phyloP scores from a whole-genome alignment of 2,329 filamentous ascomycete species.

The Phoma sp. region DNA sequence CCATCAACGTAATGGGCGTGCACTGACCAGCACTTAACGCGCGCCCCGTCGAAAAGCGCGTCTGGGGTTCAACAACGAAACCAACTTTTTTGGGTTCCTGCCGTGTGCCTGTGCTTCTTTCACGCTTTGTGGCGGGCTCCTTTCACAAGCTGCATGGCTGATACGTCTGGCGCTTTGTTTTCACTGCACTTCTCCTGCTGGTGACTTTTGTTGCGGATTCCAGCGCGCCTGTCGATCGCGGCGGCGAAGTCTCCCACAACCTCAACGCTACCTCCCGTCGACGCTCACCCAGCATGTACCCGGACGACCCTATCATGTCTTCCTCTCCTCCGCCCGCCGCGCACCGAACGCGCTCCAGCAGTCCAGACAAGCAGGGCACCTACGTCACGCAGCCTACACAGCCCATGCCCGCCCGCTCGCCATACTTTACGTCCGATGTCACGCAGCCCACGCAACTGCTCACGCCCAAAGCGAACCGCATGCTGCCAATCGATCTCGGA shows the following conservation, averaged over 20 bases:
- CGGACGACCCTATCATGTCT: slow-evolving; percentile 41
- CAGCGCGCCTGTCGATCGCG: slow-evolving; percentile 8
- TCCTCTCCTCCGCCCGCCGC: slow-evolving; percentile 37
- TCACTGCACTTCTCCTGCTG: not conserved
- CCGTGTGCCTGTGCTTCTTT: not conserved
- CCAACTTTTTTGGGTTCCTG: not conserved
- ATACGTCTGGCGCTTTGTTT: slow-evolving; percentile 1
- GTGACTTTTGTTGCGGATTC: slow-evolving; percentile 1
- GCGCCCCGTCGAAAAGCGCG: slow-evolving; percentile 16
- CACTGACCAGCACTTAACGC: slow-evolving; percentile 18
- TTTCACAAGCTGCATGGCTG: not conserved
- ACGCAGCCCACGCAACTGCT: slow-evolving; percentile 67
- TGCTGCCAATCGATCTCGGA: slow-evolving; percentile 19
- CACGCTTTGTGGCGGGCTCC: not conserved
- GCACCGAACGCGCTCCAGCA: slow-evolving; percentile 40
- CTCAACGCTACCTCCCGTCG: not conserved
- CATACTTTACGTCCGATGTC: slow-evolving; percentile 50
- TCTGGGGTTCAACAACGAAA: slow-evolving; percentile 8
- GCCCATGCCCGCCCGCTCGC: slow-evolving; percentile 35
- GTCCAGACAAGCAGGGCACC: slow-evolving; percentile 58
- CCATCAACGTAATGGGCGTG: slow-evolving; percentile 5
- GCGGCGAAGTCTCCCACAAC: slow-evolving; percentile 1
- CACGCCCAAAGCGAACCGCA: slow-evolving; percentile 47
- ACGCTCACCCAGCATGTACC: slow-evolving; percentile 32
- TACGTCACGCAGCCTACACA: slow-evolving; percentile 53